phyloP scores from a whole-genome alignment of 2,329 filamentous ascomycete species.

The Neonectria hederae region DNA sequence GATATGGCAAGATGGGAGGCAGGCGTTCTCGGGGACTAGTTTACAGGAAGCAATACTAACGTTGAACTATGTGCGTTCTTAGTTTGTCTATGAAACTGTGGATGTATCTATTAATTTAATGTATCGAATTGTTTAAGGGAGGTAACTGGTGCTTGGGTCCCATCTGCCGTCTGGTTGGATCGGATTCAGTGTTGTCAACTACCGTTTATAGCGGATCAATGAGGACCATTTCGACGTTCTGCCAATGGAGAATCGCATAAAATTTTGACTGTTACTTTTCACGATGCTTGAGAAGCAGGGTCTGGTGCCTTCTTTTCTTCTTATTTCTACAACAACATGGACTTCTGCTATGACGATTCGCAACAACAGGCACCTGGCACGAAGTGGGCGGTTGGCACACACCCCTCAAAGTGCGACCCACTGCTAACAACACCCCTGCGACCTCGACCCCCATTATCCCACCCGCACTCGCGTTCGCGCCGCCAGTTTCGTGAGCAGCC shows the following conservation, averaged over 20 bases:
- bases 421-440: constrained; percentile 16
- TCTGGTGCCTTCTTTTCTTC: not conserved
- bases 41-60: not conserved
- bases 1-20: not conserved
- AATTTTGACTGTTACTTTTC: not conserved
- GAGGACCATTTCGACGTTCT: not conserved
- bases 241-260: not conserved
- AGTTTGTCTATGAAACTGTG: not conserved
- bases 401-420: constrained; percentile 9
- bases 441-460: constrained; percentile 16
- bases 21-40: constrained; percentile 4
- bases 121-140: not conserved
- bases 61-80: not conserved
- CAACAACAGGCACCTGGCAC: not conserved
- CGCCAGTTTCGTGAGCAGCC: constrained; percentile 10
- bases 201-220: not conserved
- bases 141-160: not conserved
- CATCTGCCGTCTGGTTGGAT: not conserved
- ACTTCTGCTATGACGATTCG: not conserved
- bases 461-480: constrained; percentile 27
- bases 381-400: constrained; percentile 1
- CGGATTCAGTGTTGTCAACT: not conserved
- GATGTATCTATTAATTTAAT: not conserved
- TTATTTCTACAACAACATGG: not conserved
- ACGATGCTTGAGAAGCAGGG: not conserved